Conservation (phyloP, 2,329 filamentous ascomycete species). For the Ophiosphaerella narmari region DNA sequence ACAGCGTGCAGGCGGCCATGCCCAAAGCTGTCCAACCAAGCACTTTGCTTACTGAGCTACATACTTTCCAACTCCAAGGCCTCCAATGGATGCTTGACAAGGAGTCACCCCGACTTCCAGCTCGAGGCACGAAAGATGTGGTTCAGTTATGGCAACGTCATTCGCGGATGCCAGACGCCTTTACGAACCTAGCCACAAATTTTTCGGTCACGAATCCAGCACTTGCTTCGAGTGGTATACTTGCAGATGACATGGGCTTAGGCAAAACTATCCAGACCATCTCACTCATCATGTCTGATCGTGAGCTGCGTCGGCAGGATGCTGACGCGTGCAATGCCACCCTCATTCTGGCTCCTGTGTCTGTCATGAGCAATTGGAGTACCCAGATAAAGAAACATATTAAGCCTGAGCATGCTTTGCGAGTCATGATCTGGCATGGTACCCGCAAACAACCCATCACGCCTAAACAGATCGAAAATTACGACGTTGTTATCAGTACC, state of each 20-base stretch:
- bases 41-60: conserved; percentile 66
- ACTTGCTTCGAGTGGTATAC: conserved; percentile 78
- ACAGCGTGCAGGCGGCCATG: conserved; percentile 60
- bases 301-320: conserved; percentile 26
- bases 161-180: conserved; percentile 48
- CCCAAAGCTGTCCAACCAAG: conserved; percentile 72
- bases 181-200: conserved; percentile 72
- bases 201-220: conserved; percentile 65
- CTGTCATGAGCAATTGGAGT: conserved; percentile 90
- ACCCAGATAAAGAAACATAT: conserved; percentile 78
- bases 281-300: conserved; percentile 70
- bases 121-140: conserved; percentile 61
- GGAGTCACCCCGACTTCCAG: conserved; percentile 71
- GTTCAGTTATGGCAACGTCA: conserved; percentile 78
- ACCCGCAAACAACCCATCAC: conserved; percentile 56
- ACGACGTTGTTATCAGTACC: conserved; percentile 81
- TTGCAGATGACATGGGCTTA: conserved; percentile 91
- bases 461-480: conserved; percentile 62
- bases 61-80: conserved; percentile 79
- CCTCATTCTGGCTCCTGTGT: conserved; percentile 79
- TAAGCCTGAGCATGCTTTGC: conserved; percentile 64
- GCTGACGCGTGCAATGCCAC: conserved; percentile 58
- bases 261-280: conserved; percentile 90
- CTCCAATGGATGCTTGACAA: conserved; percentile 80
- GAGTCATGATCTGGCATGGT: conserved; percentile 76